These are phyloP conservation scores for Fraxinus sp. DNA, from an alignment of 305 asterid genomes.

Conservation along the genomic window DNA sequence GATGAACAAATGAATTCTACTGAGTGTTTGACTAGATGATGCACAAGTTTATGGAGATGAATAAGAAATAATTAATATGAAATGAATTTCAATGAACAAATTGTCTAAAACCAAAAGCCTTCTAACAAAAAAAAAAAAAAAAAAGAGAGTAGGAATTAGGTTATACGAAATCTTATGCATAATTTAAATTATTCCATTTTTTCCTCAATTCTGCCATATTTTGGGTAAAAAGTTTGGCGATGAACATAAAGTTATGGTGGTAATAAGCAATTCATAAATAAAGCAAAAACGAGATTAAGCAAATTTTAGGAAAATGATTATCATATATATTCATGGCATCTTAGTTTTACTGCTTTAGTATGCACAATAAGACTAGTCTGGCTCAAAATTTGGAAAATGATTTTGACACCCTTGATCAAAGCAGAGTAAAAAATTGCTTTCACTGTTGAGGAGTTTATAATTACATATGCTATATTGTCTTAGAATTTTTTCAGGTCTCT, in stretches of 20 bases:
- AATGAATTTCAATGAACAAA: neutral
- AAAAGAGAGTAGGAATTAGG: neutral
- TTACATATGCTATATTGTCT: neutral
- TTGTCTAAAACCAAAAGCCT: neutral
- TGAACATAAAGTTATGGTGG: neutral
- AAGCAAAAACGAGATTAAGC: neutral
- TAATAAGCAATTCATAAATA: neutral
- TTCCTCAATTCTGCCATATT: neutral
- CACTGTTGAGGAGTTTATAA: neutral
- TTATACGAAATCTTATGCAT: neutral
- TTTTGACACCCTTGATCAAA: neutral
- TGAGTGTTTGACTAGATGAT: neutral
- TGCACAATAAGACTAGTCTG: neutral
- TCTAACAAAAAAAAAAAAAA: neutral
- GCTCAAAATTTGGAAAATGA: neutral
- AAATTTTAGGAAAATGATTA: neutral
- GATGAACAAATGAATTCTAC: neutral
- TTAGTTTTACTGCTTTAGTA: neutral
- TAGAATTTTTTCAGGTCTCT: conserved; percentile 33
- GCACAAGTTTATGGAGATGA: neutral
- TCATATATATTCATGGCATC: neutral
- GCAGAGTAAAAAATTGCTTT: neutral
- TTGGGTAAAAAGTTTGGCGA: neutral
- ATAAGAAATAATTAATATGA: neutral
- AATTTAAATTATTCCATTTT: neutral